Evolutionary conservation across 2,329 filamentous ascomycete genomes (phyloP).

Genomic region (Hypomyces rosellus): DNA sequence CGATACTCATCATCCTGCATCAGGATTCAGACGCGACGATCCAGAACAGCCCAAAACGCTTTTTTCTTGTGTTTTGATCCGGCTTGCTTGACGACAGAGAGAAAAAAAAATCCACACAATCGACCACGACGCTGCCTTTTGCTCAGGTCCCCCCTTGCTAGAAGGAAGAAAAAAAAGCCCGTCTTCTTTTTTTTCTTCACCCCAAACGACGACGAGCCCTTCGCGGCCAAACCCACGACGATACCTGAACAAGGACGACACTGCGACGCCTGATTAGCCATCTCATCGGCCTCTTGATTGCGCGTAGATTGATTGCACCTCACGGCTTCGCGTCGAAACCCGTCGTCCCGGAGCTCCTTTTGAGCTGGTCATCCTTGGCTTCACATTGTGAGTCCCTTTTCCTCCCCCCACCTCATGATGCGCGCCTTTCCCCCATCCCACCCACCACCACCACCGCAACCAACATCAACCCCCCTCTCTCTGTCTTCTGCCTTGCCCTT

Average conservation of each 20-base stretch:
- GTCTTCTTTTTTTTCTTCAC: neutral
- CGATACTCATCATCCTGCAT: neutral
- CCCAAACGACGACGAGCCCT: slow-evolving; percentile 24
- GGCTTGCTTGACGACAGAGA: slow-evolving; percentile 1
- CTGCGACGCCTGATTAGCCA: neutral
- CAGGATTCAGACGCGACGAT: slow-evolving; percentile 11
- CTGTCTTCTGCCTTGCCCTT: neutral
- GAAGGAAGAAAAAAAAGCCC: slow-evolving; percentile 9
- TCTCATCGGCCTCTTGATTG: neutral
- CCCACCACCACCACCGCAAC: neutral
- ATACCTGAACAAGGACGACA: slow-evolving; percentile 17
- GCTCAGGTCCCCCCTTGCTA: slow-evolving; percentile 7
- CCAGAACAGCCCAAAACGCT: neutral
- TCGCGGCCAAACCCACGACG: slow-evolving; percentile 26
- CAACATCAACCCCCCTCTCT: too few species aligned
- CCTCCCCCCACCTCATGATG: slow-evolving; percentile 4
- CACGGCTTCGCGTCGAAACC: neutral
- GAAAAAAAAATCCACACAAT: neutral
- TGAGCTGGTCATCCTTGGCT: neutral
- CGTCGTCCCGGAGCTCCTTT: neutral
- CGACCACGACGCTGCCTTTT: neutral
- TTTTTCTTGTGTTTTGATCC: neutral
- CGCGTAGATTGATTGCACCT: neutral
- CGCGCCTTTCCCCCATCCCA: slow-evolving; percentile 5
- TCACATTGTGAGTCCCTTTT: slow-evolving; percentile 5